Evolutionary conservation across 2,329 filamentous ascomycete species (phyloP), one percentile per base, ranked within the genome.

Genomic region (Pseudogymnoascus sp.): DNA sequence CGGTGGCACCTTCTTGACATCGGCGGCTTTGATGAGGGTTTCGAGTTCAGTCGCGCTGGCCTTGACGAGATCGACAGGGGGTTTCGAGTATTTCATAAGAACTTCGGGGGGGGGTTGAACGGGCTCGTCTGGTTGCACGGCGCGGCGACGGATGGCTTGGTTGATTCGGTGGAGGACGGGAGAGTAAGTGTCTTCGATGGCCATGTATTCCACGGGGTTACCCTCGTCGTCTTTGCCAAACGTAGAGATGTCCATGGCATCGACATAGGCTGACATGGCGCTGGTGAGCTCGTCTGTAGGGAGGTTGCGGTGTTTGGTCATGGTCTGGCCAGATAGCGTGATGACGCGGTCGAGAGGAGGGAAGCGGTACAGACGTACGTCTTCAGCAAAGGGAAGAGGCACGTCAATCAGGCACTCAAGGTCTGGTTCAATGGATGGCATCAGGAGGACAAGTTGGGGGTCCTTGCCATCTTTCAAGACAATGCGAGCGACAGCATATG

Each of bases 311-410:
- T 99, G 93, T 69, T 93, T 87, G 10, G 84, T 90, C 60, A 97
- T 78, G 8, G 84, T 82, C 67, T 90, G 89, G 0, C 93, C 93
- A 10, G 87, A 91, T n/a, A 96, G 83, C 0, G 93, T 97, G 65
- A 96, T 78, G 28, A 97, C 88, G 66, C 85, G 89, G 73, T 96
- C 93, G 10, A 99, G 78, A 0, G 93, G 91, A 5, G 95, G 92
- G 68, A 99, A 99, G 64, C 87, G 88, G 74, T 97, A 97, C n/a
- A 83, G 83, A 36, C 95, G 85, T 59, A 97, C 81, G 72, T 99
- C 95, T 78, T 99, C 95, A 2, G 91, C 88, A 71, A 97, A 99
- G 0, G 95, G 95, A 5, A 97, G 80, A 36, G 95, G 91, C 1
- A 96, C 83, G 72, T 99, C 95, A 67, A 96, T 87, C 1, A 99